These are phyloP conservation scores for Pyricularia sp. DNA, from an alignment of 2,329 filamentous ascomycete genomes.

Conservation along the genomic window DNA sequence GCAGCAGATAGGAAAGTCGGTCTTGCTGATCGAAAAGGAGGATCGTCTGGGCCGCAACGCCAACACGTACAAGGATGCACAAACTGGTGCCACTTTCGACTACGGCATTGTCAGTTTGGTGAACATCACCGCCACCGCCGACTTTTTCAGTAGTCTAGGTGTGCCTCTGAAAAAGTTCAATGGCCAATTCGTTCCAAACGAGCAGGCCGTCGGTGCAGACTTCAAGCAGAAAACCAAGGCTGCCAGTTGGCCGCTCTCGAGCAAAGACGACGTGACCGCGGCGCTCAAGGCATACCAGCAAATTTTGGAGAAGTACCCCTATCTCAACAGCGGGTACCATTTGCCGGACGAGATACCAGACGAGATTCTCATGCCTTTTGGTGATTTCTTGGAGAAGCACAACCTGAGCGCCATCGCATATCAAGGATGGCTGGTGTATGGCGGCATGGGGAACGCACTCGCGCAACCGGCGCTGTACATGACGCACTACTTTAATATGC, in stretches of 20 bases:
- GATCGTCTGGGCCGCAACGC: constrained; percentile 22
- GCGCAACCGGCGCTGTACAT: constrained; percentile 26
- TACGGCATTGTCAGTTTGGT: constrained; percentile 21
- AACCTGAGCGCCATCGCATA: constrained; percentile 23
- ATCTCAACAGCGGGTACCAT: constrained; percentile 18
- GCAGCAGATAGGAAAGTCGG: constrained; percentile 8
- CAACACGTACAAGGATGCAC: constrained; percentile 28
- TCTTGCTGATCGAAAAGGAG: constrained; percentile 10
- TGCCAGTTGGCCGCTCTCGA: background rate
- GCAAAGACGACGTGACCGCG: background rate
- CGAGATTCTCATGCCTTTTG: constrained; percentile 31
- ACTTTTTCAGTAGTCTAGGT: constrained; percentile 21
- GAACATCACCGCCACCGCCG: constrained; percentile 17
- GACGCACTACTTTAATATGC: constrained; percentile 22
- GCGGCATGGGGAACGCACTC: constrained; percentile 29
- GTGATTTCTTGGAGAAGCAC: constrained; percentile 32
- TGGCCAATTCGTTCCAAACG: background rate
- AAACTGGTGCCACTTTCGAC: constrained; percentile 16
- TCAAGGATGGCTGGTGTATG: constrained; percentile 20
- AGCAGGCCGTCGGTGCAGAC: background rate
- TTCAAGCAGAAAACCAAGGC: background rate
- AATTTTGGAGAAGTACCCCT: background rate
- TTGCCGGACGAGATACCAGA: constrained; percentile 24
- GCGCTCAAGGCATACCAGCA: background rate
- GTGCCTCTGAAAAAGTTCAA: background rate